Base-by-base conservation (phyloP, 176 grass and related monocot species). In the Oryza coarctata region DNA sequence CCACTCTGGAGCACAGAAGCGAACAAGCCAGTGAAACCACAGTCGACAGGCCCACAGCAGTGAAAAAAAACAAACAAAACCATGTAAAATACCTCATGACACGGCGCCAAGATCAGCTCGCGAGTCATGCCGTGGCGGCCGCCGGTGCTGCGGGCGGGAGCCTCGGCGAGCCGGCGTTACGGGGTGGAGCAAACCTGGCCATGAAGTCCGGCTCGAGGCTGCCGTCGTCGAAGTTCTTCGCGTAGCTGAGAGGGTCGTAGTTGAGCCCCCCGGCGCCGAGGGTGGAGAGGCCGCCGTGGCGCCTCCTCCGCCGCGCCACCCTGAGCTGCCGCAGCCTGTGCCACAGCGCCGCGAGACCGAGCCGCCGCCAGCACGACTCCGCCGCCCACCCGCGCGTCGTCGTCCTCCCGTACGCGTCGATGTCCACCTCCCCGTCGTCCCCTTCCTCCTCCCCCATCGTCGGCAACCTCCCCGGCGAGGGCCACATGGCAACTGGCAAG, bases 181-280 rank as follows among this genome's bases (percentile, higher is more conserved):
- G 86, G 41, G 86, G 71, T 38, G 83, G 89, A 67, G 80, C 92
- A 73, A 91, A 94, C 81, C 92, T 85, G 76, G 80, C 49, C 26
- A 77, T 84, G 92, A 94, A 89, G 52, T 70, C 83, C 18, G 84
- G 83, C n/a, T 90, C 88, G 17, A 69, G 33, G 68, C 50, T 10
- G 62, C 78, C 65, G 52, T 87, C 75, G 29, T 94, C 89, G 76
- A 94, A 94, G 86, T 94, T 94, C 76, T 91, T 86, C 65, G 92
- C 84, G 78, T 94, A 94, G 86, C 92, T 94, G 64, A 91, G 86
- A 60, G 89, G 86, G 85, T 94, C 92, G 78, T 94, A 94, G 87
- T 91, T 94, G 58, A 91, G 86, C 63, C 76, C 83, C 55, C 86
- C 88, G 82, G 58, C 84, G 38, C 76, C 74, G 52, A 89, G 81